These are phyloP conservation scores for Beauveria sp. DNA, from an alignment of 2,329 filamentous ascomycete genomes.

Conservation along the genomic window DNA sequence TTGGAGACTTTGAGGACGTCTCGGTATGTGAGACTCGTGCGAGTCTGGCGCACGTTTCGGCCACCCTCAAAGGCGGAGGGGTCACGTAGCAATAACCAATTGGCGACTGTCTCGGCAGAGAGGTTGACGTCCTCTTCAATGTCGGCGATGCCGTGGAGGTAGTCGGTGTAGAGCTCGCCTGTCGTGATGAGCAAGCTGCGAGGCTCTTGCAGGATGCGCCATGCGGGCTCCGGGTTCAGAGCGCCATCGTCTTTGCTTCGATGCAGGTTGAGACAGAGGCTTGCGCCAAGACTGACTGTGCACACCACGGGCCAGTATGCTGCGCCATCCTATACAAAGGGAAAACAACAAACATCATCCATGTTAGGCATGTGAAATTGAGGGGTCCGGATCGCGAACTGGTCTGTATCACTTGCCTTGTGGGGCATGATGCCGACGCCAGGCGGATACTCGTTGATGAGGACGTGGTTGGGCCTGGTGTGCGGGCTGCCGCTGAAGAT, in stretches of 20 bases:
- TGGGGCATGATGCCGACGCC: slow-evolving; percentile 96
- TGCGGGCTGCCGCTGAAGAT: slow-evolving; percentile 64
- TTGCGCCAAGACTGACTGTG: slow-evolving; percentile 77
- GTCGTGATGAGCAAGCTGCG: slow-evolving; percentile 72
- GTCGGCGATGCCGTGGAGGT: slow-evolving; percentile 68
- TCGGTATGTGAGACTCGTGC: slow-evolving; percentile 71
- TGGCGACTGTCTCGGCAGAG: slow-evolving; percentile 53
- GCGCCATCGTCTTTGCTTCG: slow-evolving; percentile 54
- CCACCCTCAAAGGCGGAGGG: slow-evolving; percentile 40
- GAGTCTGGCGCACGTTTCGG: slow-evolving; percentile 47
- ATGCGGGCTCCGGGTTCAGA: slow-evolving; percentile 41
- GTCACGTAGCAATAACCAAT: slow-evolving; percentile 61
- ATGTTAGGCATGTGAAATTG: neutral
- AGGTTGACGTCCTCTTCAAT: slow-evolving; percentile 60
- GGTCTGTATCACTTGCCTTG: slow-evolving; percentile 39
- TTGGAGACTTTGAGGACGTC: slow-evolving; percentile 80
- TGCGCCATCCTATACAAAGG: slow-evolving; percentile 54
- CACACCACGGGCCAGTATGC: slow-evolving; percentile 86
- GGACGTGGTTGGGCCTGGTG: slow-evolving; percentile 72
- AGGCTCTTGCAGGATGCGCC: slow-evolving; percentile 71
- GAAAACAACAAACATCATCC: too few species aligned
- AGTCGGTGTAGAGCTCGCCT: slow-evolving; percentile 58
- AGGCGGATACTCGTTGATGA: slow-evolving; percentile 85
- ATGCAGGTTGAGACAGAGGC: slow-evolving; percentile 71
- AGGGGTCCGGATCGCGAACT: neutral